Evolutionary conservation across 768 basidiomycete species (phyloP), one percentile per base, ranked within the genome.

Genomic region (Cyclocybe aegerita): DNA sequence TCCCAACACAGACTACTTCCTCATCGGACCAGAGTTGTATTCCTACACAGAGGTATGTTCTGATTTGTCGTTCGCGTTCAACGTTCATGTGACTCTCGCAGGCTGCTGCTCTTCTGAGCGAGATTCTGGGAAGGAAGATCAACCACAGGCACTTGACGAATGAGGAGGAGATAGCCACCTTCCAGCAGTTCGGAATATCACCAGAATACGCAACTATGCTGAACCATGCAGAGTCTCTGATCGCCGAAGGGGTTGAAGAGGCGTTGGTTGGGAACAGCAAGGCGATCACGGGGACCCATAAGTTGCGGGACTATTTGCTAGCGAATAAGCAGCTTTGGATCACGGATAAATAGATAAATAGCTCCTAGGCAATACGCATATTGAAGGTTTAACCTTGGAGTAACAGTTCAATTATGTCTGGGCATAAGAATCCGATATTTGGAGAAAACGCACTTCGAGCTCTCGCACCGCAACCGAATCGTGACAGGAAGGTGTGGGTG

Each of bases 51-150:
- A 23, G 23, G 23, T 23, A 3, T 5, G 23, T 23, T 23, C 23
- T 23, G 23, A 23, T 23, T 23, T 23, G 23, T 23, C 23, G 23
- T 23, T 23, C 23, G 23, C 3, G 23, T 23, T 23, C 23, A 23
- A 23, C 43, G 38, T 41, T 4, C 38, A 10, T 15, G 14, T 6
- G 41, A 43, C 17, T 50, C 11, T 15, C 33, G 23, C 39, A 65
- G 65, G 57, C 56, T 16, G 59, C 60, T 9, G 46, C 48, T 12
- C 41, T 61, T 14, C 46, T 65, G 34, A 63, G 49, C 17, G 46
- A 58, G 8, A 54, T 60, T 1, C 38, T 66, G 9, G 64, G 63
- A 43, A 39, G 65, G 12, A 47, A 58, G 29, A 66, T 66, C 11
- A 52, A 35, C 4, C 59, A 64, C 49, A 59, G 46, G 46, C 49